These are phyloP conservation scores for Odonthalia washingtoniensis DNA, from an alignment of 31 red algal genomes.

Conservation along the genomic window DNA sequence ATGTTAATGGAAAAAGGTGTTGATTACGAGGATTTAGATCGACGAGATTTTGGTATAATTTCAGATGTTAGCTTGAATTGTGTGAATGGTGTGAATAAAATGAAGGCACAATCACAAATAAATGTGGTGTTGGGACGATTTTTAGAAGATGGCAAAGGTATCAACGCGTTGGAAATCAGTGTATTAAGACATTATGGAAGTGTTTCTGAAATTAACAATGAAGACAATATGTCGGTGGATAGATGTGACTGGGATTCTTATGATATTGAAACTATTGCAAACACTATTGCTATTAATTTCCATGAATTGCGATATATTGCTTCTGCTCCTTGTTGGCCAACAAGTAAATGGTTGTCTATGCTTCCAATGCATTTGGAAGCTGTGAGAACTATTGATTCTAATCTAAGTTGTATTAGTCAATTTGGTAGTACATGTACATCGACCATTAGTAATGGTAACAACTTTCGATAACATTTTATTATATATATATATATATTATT, in stretches of 20 bases:
- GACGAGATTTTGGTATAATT: slow-evolving; percentile 65
- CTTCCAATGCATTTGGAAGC: slow-evolving; percentile 67
- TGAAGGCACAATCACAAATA: slow-evolving; percentile 43
- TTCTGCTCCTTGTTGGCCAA: slow-evolving; percentile 59
- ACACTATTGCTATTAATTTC: slow-evolving; percentile 65
- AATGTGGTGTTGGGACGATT: slow-evolving; percentile 58
- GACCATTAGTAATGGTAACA: no score
- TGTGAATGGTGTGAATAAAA: slow-evolving; percentile 15
- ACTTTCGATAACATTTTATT: no score
- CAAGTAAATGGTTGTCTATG: slow-evolving; percentile 54
- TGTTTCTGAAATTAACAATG: background rate
- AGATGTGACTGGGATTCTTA: slow-evolving; percentile 60
- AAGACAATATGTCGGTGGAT: slow-evolving; percentile 56
- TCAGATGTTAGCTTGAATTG: slow-evolving; percentile 29
- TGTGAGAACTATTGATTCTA: slow-evolving; percentile 47
- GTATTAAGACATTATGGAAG: slow-evolving; percentile 66
- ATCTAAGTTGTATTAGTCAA: slow-evolving; percentile 36
- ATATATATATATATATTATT: no score
- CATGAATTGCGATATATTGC: slow-evolving; percentile 60
- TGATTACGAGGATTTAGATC: slow-evolving; percentile 19
- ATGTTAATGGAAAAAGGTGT: slow-evolving; percentile 53
- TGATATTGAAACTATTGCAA: slow-evolving; percentile 67
- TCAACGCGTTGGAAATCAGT: slow-evolving; percentile 64
- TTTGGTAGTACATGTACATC: slow-evolving; percentile 16
- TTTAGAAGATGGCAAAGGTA: slow-evolving; percentile 32